Evolutionary conservation across 495 filamentous ascomycete species (phyloP).

Genomic region (Hypoxylon intermedium): DNA sequence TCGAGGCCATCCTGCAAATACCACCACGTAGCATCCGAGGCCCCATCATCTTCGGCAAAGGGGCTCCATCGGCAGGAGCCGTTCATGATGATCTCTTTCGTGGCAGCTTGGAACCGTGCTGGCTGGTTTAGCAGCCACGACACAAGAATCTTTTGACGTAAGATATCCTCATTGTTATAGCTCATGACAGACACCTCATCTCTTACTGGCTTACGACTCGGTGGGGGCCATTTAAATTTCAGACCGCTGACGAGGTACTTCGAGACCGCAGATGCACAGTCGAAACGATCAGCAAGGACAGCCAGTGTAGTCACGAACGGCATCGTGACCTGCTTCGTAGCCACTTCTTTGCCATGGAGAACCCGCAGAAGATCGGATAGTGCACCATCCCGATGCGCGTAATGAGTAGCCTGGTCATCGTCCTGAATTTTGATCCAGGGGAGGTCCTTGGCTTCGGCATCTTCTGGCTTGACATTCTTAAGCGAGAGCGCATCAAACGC

Average conservation of each 20-base stretch:
- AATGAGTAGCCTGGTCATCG: conserved; percentile 63
- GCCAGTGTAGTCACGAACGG: conserved; percentile 66
- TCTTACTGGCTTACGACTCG: conserved; percentile 44
- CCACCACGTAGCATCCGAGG: conserved; percentile 67
- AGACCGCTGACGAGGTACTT: conserved; percentile 49
- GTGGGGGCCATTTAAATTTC: conserved; percentile 57
- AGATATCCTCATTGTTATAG: conserved; percentile 57
- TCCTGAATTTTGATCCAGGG: conserved; percentile 64
- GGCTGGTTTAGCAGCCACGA: conserved; percentile 64
- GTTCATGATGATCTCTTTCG: conserved; percentile 66
- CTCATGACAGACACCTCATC: conserved; percentile 49
- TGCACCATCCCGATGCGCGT: conserved; percentile 55
- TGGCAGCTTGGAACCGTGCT: conserved; percentile 58
- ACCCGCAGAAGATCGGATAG: conserved; percentile 64
- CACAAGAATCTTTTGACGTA: conserved; percentile 70
- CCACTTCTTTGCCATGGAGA: conserved; percentile 56
- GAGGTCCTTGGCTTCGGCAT: conserved; percentile 55
- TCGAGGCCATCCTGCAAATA: conserved; percentile 76
- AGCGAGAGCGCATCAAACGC: conserved; percentile 52
- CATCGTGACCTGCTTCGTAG: conserved; percentile 52
- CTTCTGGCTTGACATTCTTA: conserved; percentile 50
- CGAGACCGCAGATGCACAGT: conserved; percentile 56
- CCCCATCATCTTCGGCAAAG: conserved; percentile 47
- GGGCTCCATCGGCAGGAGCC: conserved; percentile 70
- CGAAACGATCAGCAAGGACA: conserved; percentile 72